Evolutionary conservation across 1,139 yeast species (phyloP), one percentile per base, ranked within the genome.

Genomic region (Diutina ranongensis): DNA sequence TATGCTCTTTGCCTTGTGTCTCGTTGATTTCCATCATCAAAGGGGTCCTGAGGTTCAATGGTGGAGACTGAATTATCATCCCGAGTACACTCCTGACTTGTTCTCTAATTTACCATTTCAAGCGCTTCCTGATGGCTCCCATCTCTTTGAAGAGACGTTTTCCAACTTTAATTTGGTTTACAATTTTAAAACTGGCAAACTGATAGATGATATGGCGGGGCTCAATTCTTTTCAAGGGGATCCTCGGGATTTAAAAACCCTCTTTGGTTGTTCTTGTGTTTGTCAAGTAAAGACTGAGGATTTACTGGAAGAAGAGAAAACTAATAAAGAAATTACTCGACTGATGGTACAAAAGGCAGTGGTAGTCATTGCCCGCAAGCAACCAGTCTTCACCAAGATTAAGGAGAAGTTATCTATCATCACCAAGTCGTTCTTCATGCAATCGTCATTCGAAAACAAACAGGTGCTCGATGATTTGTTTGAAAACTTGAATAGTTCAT

Each of bases 1-100:
- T 50, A 62, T 76, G 56, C 74, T 88, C 4, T 82, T 86, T 61
- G 97, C 95, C 4, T 78, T 89, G 15, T 83, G 95, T 53, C 76
- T 92, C 18, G 95, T 89, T 19, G 95, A 94, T 53, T 92, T 92
- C 68, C 96, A 92, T 59, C 98, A 92, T 57, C 74, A 83, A 21
- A 65, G 95, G 48, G 98, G 98, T 0, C 98, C 98, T 0, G 97
- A 92, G 58, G 80, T 92, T 18, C 97, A 89, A 61, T 87, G 86
- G 67, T 86, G 96, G 88, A 72, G 79, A 45, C 88, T 94, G 18
- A 76, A 81, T 48, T 77, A 79, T 46, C 64, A 64, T 41, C 60
- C 62, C 1, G 59, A 59, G 5, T 54, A 63, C 16, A 3, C n/a
- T 3, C 64, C 74, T 27, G 64, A 67, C 44, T 63, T 83, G 20